Base-by-base conservation (phyloP, 257 asterid species). In the Henckelia pumila region DNA sequence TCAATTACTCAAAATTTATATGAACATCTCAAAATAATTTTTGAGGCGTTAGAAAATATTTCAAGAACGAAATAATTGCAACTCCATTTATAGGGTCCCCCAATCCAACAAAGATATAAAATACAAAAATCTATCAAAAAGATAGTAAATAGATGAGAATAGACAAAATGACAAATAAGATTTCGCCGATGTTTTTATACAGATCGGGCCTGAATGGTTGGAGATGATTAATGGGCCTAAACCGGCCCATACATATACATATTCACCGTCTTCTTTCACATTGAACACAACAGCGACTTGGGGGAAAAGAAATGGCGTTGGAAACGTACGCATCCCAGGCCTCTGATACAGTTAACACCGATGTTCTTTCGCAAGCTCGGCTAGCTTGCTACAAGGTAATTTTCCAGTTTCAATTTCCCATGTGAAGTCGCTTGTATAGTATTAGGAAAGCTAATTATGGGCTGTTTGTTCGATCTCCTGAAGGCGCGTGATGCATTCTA, bases 401-500 rank as follows among this genome's bases (percentile, higher is more conserved):
- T 25, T 16, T 13, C 58, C 25, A 8, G 37, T 3, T 44, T 23
- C 5, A 17, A 11, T 21, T 71, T 20, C 59, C 8, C 8, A 37
- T 35, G 29, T 57, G 5, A 2, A 59, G 8, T 53, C 2, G n/a
- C 21, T 7, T 6, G 19, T 49, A 53, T 26, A 8, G 26, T 33
- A 26, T 26, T 2, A 50, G 29, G 62, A 26, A 29, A 19, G 55
- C 61, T 67, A 24, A 73, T 55, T 3, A 26, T 13, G 9, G 9
- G 11, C 14, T 55, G 67, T 77, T 56, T 57, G 35, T 59, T 40
- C 13, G 21, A 56, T 64, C 44, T 53, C 61, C 72, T 30, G 59
- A 59, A 93, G 99, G 99, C 99, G 9, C 95, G 97, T n/a, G 97
- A 93, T 71, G 86, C 95, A 30, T 93, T 93, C 76, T 93, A 93